A percentile compares a stretch with the other conserved stretches of the same genome.
Evolutionary conservation across 805 yeast species (phyloP).

Genomic region (Lipomyces mesembrius): DNA sequence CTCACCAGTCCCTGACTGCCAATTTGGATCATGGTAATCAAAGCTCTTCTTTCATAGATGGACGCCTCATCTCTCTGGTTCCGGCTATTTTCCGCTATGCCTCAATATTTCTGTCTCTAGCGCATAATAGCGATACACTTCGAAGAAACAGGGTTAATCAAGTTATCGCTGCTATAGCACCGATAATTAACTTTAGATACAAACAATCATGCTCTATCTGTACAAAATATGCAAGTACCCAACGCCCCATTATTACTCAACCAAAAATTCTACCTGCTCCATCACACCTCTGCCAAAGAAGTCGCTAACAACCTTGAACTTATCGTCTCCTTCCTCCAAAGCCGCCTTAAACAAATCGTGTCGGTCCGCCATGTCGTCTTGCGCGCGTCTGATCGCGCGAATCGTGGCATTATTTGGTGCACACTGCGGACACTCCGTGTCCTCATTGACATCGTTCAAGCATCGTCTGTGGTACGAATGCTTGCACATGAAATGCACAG

Average conservation of each 20-base stretch:
- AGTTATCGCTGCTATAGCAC: background rate
- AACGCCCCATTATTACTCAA: constrained; percentile 14
- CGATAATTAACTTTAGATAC: background rate
- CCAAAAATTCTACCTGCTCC: constrained; percentile 48
- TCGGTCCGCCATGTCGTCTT: constrained; percentile 64
- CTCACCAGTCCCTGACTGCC: too few species aligned
- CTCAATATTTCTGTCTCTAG: too few species aligned
- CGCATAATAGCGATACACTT: too few species aligned
- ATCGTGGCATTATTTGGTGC: constrained; percentile 71
- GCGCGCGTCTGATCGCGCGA: constrained; percentile 60
- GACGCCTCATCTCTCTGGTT: too few species aligned
- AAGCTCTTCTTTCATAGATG: too few species aligned
- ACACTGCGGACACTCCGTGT: constrained; percentile 72
- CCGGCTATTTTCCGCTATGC: too few species aligned
- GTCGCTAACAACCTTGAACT: constrained; percentile 76
- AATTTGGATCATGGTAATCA: too few species aligned
- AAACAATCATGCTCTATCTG: background rate
- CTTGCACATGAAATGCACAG: constrained; percentile 80
- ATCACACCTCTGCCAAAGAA: constrained; percentile 88
- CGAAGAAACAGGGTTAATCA: background rate
- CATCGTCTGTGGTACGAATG: constrained; percentile 89
- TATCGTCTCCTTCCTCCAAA: constrained; percentile 57
- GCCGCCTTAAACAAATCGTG: constrained; percentile 65
- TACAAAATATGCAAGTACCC: background rate
- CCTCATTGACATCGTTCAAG: constrained; percentile 47